Evolutionary conservation across 2,329 filamentous ascomycete genomes (phyloP).

Genomic region (Xylariaceae sp.): DNA sequence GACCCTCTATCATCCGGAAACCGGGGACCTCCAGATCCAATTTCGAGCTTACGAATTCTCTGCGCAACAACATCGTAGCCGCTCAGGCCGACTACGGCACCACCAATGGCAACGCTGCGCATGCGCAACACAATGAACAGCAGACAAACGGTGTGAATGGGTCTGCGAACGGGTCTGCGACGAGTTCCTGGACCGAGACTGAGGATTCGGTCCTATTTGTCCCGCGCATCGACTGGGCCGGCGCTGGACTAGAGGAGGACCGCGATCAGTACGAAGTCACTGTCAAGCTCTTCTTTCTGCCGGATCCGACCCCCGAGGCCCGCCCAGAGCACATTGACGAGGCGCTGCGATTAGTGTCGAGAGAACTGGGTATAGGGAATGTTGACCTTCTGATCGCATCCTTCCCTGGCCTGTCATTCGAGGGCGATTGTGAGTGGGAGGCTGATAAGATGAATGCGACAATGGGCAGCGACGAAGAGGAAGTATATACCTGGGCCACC

Average conservation of each 20-base stretch:
- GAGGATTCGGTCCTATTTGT: slow-evolving; percentile 66
- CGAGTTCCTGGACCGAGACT: slow-evolving; percentile 65
- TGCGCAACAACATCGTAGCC: slow-evolving; percentile 77
- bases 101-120: slow-evolving; percentile 21
- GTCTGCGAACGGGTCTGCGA: slow-evolving; percentile 32
- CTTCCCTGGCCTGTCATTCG: slow-evolving; percentile 90
- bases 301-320: slow-evolving; percentile 61
- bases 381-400: slow-evolving; percentile 90
- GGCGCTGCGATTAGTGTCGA: slow-evolving; percentile 75
- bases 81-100: slow-evolving; percentile 62
- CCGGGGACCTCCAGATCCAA: slow-evolving; percentile 80
- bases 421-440: slow-evolving; percentile 84
- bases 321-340: slow-evolving; percentile 71
- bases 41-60: slow-evolving; percentile 83
- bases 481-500: slow-evolving; percentile 65
- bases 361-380: slow-evolving; percentile 70
- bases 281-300: slow-evolving; percentile 90
- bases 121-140: slow-evolving; percentile 30
- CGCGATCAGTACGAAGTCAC: slow-evolving; percentile 87
- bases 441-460: slow-evolving; percentile 60
- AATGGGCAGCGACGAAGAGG: slow-evolving; percentile 65
- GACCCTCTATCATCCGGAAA: slow-evolving; percentile 80
- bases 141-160: slow-evolving; percentile 27
- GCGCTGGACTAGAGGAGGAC: slow-evolving; percentile 75
- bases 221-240: slow-evolving; percentile 71